Base-by-base conservation (phyloP, 257 asterid species). In the Ballota nigra region DNA sequence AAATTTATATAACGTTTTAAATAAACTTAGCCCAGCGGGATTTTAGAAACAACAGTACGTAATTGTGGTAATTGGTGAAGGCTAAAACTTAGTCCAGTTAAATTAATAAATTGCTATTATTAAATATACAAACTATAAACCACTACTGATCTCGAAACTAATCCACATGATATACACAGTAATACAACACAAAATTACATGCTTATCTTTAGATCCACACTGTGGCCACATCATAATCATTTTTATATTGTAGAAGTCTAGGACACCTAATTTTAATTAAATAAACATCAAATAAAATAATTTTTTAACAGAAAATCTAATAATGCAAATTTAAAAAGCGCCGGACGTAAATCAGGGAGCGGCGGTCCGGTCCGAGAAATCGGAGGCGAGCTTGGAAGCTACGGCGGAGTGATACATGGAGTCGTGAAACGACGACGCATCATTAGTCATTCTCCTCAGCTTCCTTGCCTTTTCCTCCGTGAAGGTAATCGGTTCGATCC, bases 311-410 rank as follows among this genome's bases (percentile, higher is more conserved):
- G 0, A 47, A 15, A 15, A 47, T 47, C 22, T 47, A n/a, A n/a
- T 9, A 47, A 6, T 5, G 34, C 43, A 38, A 41, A 26, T 10
- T 33, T 6, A 34, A 63, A 18, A 22, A 31, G 22, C 7, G 55
- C 1, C 16, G 58, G 13, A 10, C 49, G 15, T 13, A 16, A 63
- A 16, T 58, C 74, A 75, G 43, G 4, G 12, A 4, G 18, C 47
- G 34, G 52, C 47, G 34, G 52, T 36, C 47, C 68, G 73, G 28
- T 57, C 72, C 29, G 85, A 63, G 75, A 86, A 77, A 52, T 90
- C 92, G 38, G 95, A 86, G 1, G 97, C 97, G 15, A 90, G 95
- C 61, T 96, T 70, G n/a, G 95, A 84, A 5, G 97, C 91, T 12
- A 90, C 79, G 57, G 92, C 91, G 13, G 95, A 90, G 77, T 86